Evolutionary conservation across 1,284 basidiomycete species (phyloP).

Genomic region (Ganoderma boninense): DNA sequence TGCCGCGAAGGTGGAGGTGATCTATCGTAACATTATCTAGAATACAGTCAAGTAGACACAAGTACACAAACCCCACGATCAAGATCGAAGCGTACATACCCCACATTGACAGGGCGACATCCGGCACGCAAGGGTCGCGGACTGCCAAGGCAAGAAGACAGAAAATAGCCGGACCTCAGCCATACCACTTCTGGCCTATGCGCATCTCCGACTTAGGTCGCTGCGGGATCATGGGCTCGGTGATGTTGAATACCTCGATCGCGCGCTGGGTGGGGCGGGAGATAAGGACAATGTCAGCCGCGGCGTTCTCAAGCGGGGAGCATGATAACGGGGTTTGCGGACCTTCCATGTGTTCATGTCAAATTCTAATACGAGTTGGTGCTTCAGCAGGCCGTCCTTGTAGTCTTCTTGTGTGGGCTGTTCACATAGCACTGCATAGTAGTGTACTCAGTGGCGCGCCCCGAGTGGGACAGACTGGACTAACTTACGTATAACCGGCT

Average conservation of each 20-base stretch:
- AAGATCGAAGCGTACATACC: slow-evolving; percentile 9
- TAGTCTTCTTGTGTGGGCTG: slow-evolving; percentile 73
- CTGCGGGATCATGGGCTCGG: slow-evolving; percentile 70
- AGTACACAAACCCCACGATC: slow-evolving; percentile 6
- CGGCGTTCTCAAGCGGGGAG: not conserved
- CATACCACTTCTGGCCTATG: slow-evolving; percentile 75
- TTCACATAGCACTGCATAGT: slow-evolving; percentile 62
- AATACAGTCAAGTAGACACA: slow-evolving; percentile 24
- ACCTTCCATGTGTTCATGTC: slow-evolving; percentile 87
- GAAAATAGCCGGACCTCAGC: slow-evolving; percentile 44
- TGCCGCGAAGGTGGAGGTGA: not conserved
- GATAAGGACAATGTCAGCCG: not conserved
- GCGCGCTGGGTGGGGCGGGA: slow-evolving; percentile 61
- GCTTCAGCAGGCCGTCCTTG: slow-evolving; percentile 68
- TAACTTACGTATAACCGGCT: slow-evolving; percentile 77
- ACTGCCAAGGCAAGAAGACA: not conserved
- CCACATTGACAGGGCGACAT: not conserved
- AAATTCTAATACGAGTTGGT: slow-evolving; percentile 88
- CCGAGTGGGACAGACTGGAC: not conserved
- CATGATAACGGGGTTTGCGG: slow-evolving; percentile 29
- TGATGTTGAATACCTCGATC: slow-evolving; percentile 84
- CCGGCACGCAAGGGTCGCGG: not conserved
- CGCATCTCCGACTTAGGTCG: slow-evolving; percentile 62
- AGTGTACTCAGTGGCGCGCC: not conserved
- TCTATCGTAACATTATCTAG: slow-evolving; percentile 27